Percentiles rank a stretch among this genome's conserved stretches.
phyloP scores from a whole-genome alignment of 2,329 filamentous ascomycete species.

The Sporothrix sp. region DNA sequence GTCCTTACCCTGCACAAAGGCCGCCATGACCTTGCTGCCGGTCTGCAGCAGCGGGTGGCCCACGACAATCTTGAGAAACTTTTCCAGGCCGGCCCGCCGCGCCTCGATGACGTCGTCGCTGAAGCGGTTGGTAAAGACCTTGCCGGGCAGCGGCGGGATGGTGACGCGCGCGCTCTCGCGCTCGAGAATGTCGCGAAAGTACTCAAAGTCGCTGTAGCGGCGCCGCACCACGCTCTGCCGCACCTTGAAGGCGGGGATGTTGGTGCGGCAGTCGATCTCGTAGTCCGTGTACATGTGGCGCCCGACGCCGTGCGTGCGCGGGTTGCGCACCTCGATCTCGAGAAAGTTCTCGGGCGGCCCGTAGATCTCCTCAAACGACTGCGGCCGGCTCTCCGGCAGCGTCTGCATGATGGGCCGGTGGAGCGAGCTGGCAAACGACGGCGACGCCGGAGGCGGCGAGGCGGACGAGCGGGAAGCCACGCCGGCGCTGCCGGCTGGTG shows the following conservation, averaged over 20 bases:
- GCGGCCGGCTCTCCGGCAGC: constrained; percentile 66
- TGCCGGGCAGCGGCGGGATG: constrained; percentile 89
- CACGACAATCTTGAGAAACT: constrained; percentile 95
- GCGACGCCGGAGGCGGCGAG: constrained; percentile 29
- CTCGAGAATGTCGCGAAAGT: constrained; percentile 96
- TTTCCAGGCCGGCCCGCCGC: constrained; percentile 78
- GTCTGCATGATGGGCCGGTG: constrained; percentile 41
- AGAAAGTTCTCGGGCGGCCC: constrained; percentile 97
- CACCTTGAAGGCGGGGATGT: constrained; percentile 98
- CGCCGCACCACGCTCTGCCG: constrained; percentile 79
- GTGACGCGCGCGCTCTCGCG: constrained; percentile 88
- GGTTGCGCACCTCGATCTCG: constrained; percentile 94
- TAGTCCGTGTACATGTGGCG: constrained; percentile 98
- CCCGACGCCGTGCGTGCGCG: constrained; percentile 87
- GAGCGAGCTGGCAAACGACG: constrained; percentile 21
- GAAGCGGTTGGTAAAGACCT: constrained; percentile 97
- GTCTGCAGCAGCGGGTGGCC: constrained; percentile 95
- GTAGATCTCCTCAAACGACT: constrained; percentile 98
- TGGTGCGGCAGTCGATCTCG: constrained; percentile 94
- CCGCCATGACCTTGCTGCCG: constrained; percentile 89
- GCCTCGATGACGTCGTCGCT: constrained; percentile 98
- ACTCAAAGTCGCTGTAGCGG: constrained; percentile 96
- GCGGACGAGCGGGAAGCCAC: constrained; percentile 18
- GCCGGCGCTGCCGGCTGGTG: constrained; percentile 18
- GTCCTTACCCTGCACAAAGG: constrained; percentile 79